These are phyloP conservation scores for Acrodontium crateriforme DNA, from an alignment of 2,329 filamentous ascomycete genomes.

Conservation along the genomic window DNA sequence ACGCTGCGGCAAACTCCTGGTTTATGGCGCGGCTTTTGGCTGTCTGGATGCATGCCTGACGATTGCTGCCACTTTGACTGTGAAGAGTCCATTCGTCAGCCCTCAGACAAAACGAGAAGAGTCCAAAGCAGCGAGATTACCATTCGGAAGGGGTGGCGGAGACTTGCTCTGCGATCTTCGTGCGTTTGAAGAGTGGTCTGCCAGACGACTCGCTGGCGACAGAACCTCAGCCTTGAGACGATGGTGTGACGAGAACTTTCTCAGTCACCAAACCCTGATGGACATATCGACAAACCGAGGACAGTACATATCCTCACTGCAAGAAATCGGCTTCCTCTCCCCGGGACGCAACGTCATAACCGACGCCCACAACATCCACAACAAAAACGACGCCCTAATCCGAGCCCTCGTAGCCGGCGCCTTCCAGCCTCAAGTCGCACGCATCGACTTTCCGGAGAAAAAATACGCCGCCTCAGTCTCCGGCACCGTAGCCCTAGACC, in stretches of 20 bases:
- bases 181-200: constrained; percentile 71
- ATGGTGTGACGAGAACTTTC: constrained; percentile 78
- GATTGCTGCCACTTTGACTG: constrained; percentile 84
- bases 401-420: constrained; percentile 36
- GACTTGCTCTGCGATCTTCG: constrained; percentile 78
- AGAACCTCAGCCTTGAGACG: constrained; percentile 48
- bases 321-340: constrained; percentile 66
- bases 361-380: constrained; percentile 33
- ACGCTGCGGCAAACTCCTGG: constrained; percentile 84
- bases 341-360: constrained; percentile 17
- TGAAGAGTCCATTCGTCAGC: constrained; percentile 72
- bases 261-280: constrained; percentile 67
- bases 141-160: constrained; percentile 63
- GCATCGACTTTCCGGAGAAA: constrained; percentile 88
- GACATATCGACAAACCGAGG: constrained; percentile 78
- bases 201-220: constrained; percentile 43
- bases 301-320: constrained; percentile 74
- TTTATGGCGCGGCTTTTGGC: constrained; percentile 86
- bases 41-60: constrained; percentile 80
- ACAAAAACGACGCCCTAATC: constrained; percentile 31
- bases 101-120: constrained; percentile 73
- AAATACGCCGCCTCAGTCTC: constrained; percentile 82
- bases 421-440: constrained; percentile 66
- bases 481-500: constrained; percentile 83
- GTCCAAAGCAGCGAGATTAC: constrained; percentile 59